Conservation (phyloP, 805 yeast genomes). For the Zygotorulaspora chibaensis region DNA sequence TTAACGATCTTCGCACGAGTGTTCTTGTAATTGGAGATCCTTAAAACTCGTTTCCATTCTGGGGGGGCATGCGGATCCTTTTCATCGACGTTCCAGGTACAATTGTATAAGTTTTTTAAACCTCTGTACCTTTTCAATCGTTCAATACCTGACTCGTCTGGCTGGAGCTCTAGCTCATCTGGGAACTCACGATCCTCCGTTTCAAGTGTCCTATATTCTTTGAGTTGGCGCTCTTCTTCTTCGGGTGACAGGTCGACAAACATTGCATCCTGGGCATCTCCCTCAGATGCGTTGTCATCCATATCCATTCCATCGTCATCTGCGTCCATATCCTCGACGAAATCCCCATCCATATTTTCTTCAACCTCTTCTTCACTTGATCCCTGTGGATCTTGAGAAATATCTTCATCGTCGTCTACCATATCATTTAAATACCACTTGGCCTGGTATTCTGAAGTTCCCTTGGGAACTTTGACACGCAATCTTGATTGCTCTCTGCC, state of each 20-base stretch:
- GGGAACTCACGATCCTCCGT: constrained; percentile 90
- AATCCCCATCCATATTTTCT: constrained; percentile 26
- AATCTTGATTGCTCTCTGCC: constrained; percentile 26
- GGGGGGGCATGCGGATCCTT: constrained; percentile 68
- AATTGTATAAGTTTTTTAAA: constrained; percentile 70
- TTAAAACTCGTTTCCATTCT: constrained; percentile 70
- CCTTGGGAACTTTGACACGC: constrained; percentile 56
- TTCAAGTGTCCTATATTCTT: constrained; percentile 61
- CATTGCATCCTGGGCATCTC: constrained; percentile 48
- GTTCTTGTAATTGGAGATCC: constrained; percentile 72
- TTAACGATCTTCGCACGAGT: constrained; percentile 66
- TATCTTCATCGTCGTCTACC: constrained; percentile 36
- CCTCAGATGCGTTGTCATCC: constrained; percentile 39
- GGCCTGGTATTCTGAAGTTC: constrained; percentile 75
- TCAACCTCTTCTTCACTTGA: constrained; percentile 28
- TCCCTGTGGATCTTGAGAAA: constrained; percentile 35
- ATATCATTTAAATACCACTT: constrained; percentile 70
- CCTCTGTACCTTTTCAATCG: constrained; percentile 80
- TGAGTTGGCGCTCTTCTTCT: constrained; percentile 76
- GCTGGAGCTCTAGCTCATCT: constrained; percentile 85
- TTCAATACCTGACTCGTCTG: constrained; percentile 69
- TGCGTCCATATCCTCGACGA: constrained; percentile 26
- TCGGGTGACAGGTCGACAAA: constrained; percentile 73
- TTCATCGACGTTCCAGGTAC: constrained; percentile 88
- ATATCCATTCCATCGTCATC: constrained; percentile 32